Conservation (phyloP, 805 yeast genomes). For the Lachancea lanzarotensis region DNA sequence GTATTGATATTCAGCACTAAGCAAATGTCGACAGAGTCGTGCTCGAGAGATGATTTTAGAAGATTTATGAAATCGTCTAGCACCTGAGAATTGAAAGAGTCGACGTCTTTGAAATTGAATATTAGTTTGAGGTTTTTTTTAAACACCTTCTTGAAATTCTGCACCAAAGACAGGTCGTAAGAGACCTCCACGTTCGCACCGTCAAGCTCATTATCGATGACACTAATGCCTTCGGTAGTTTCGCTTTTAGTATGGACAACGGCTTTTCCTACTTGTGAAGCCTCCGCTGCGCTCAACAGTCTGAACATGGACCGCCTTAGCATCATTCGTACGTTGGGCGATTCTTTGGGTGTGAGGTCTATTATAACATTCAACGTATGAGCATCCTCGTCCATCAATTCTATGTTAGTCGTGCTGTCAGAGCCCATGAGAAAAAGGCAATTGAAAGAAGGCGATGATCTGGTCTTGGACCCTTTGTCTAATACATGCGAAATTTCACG, state of each 20-base stretch:
- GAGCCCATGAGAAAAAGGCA: constrained; percentile 40
- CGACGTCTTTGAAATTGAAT: constrained; percentile 31
- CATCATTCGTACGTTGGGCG: constrained; percentile 34
- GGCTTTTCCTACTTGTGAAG: neutral
- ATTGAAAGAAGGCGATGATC: constrained; percentile 25
- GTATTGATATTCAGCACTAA: constrained; percentile 30
- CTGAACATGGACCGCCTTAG: constrained; percentile 32
- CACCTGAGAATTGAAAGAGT: constrained; percentile 25
- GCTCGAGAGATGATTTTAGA: constrained; percentile 23
- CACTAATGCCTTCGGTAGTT: constrained; percentile 5
- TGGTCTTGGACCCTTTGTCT: neutral
- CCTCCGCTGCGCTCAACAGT: constrained; percentile 21
- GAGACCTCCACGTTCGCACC: constrained; percentile 8
- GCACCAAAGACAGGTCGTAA: constrained; percentile 30
- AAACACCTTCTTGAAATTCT: constrained; percentile 25
- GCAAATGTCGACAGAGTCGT: constrained; percentile 24
- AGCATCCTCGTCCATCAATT: constrained; percentile 24
- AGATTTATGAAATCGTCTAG: constrained; percentile 26
- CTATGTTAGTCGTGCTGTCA: constrained; percentile 37
- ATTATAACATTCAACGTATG: constrained; percentile 23
- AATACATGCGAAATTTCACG: constrained; percentile 18
- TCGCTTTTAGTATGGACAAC: neutral
- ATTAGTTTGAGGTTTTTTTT: constrained; percentile 25
- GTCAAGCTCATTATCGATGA: neutral
- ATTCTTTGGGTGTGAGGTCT: constrained; percentile 35